Percentiles rank a stretch among this genome's conserved stretches.
Evolutionary conservation across 2,329 filamentous ascomycete species (phyloP).

Genomic region (Phaeosphaeriaceae sp.): DNA sequence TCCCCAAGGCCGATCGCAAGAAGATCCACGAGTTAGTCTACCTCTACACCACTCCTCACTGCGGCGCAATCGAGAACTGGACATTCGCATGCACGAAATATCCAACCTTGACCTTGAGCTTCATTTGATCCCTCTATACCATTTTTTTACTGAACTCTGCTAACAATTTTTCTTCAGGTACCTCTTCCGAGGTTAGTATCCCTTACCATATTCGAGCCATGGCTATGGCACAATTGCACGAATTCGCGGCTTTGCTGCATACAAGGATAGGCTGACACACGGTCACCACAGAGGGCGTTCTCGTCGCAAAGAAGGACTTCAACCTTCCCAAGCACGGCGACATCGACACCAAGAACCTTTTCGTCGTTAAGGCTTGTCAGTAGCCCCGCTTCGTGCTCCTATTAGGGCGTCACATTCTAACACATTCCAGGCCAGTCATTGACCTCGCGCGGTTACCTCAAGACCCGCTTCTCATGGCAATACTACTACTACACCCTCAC

Average conservation of each 20-base stretch:
- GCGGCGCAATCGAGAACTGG: conserved; percentile 32
- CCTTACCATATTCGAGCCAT: conserved; percentile 38
- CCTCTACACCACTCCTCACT: conserved; percentile 24
- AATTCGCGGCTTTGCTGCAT: conserved; percentile 42
- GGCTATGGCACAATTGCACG: conserved; percentile 47
- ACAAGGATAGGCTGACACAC: conserved; percentile 53
- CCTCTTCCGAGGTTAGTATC: conserved; percentile 54
- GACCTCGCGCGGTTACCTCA: conserved; percentile 96
- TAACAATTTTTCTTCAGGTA: conserved; percentile 39
- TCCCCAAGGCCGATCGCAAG: conserved; percentile 99
- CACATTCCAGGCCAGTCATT: conserved; percentile 75
- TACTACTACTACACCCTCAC: conserved; percentile 98
- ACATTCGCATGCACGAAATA: conserved; percentile 37
- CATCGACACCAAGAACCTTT: conserved; percentile 99
- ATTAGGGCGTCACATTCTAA: conserved; percentile 14
- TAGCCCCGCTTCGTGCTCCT: conserved; percentile 11
- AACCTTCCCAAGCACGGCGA: conserved; percentile 97
- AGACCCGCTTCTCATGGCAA: conserved; percentile 91
- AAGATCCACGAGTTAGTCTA: conserved; percentile 99
- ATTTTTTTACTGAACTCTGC: conserved; percentile 19
- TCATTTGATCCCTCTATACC: conserved; percentile 11
- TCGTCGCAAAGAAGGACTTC: conserved; percentile 99
- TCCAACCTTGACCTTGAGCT: conserved; percentile 39
- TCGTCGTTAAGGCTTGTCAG: conserved; percentile 90
- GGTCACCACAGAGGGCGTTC: conserved; percentile 70